Conservation (phyloP, 2,329 filamentous ascomycete species). For the Talaromyces sp. region DNA sequence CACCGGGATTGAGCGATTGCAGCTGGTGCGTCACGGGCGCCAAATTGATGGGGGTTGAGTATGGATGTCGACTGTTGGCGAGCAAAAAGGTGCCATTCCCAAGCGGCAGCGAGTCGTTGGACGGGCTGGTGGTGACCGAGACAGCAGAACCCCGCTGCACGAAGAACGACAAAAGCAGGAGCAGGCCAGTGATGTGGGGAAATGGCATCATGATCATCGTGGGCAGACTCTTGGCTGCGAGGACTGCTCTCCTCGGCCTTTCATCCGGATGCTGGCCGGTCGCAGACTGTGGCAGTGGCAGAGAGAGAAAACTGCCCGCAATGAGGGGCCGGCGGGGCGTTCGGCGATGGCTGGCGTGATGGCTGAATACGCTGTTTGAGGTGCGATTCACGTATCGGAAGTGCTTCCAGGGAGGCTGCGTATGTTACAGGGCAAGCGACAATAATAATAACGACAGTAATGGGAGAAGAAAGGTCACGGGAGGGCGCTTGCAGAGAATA, state of each 20-base stretch:
- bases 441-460: neutral
- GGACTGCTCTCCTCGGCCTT: neutral
- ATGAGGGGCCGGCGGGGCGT: no score
- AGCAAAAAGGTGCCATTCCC: conserved; percentile 1
- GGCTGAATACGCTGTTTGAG: neutral
- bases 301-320: no score
- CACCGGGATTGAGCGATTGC: neutral
- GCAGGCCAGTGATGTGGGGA: neutral
- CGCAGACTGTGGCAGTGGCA: neutral
- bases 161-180: neutral
- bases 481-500: no score
- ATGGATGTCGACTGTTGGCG: neutral
- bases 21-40: conserved; percentile 1
- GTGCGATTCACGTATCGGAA: no score
- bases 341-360: neutral
- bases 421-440: no score
- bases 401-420: no score
- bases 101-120: neutral
- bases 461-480: neutral
- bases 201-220: neutral
- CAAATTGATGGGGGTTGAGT: neutral
- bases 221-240: neutral
- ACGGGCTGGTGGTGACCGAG: conserved; percentile 5
- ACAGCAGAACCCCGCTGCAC: neutral
- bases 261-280: neutral